Percentiles rank a stretch among this genome's conserved stretches.
These are phyloP conservation scores for Epichloe sibirici DNA, from an alignment of 2,329 filamentous ascomycete species.

Conservation along the genomic window DNA sequence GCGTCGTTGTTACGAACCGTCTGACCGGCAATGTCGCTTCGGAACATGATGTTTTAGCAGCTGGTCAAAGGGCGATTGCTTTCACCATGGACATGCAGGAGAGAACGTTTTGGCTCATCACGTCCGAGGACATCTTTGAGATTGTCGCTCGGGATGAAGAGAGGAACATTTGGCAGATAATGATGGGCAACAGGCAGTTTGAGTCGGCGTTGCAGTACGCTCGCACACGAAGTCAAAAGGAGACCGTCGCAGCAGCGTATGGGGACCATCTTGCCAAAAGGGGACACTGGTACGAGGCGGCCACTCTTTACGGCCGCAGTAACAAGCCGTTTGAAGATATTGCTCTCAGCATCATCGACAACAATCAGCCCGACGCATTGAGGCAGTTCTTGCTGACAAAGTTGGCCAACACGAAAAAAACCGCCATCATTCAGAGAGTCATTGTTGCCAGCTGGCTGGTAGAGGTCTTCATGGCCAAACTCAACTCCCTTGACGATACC, in stretches of 20 bases:
- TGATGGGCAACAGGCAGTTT: constrained; percentile 78
- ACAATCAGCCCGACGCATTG: constrained; percentile 78
- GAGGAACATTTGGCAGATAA: constrained; percentile 86
- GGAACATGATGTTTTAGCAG: constrained; percentile 74
- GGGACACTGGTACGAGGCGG: constrained; percentile 74
- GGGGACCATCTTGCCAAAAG: constrained; percentile 78
- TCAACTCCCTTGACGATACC: constrained; percentile 88
- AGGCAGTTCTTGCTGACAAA: constrained; percentile 83
- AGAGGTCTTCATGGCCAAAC: constrained; percentile 93
- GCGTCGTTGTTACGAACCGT: constrained; percentile 75
- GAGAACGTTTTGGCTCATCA: constrained; percentile 96
- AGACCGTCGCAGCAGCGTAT: constrained; percentile 82
- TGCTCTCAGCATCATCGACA: constrained; percentile 79
- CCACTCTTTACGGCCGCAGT: constrained; percentile 82
- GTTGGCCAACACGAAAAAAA: constrained; percentile 68
- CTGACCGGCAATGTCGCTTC: constrained; percentile 78
- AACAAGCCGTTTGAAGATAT: constrained; percentile 97
- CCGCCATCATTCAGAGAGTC: constrained; percentile 77
- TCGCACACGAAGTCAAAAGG: constrained; percentile 66
- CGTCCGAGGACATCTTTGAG: constrained; percentile 81
- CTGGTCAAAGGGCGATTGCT: constrained; percentile 67
- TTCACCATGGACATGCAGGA: constrained; percentile 84
- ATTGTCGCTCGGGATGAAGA: constrained; percentile 85
- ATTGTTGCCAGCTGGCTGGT: constrained; percentile 95
- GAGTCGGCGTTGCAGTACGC: constrained; percentile 81